phyloP scores from a whole-genome alignment of 1,139 yeast genomes.

The Suhomyces maxii region DNA sequence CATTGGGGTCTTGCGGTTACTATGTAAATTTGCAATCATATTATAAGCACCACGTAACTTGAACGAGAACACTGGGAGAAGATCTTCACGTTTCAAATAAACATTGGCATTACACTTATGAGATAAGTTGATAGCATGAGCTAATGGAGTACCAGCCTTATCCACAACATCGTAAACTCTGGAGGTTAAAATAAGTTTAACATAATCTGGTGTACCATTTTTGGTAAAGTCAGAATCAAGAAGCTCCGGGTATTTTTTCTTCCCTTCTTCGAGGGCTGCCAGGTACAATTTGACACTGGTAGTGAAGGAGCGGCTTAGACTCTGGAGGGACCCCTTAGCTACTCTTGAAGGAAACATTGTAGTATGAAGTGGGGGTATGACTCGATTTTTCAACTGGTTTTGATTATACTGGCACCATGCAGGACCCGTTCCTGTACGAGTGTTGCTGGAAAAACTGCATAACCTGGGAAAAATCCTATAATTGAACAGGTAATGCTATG shows the following conservation, averaged over 20 bases:
- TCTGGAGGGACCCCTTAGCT: neutral
- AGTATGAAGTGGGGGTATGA: neutral
- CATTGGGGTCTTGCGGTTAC: constrained; percentile 55
- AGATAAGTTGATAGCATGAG: constrained; percentile 73
- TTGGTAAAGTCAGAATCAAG: constrained; percentile 50
- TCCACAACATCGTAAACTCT: constrained; percentile 92
- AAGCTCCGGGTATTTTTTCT: constrained; percentile 47
- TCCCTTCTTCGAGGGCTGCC: neutral
- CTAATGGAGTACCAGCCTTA: constrained; percentile 74
- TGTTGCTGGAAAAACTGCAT: no score
- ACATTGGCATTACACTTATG: constrained; percentile 73
- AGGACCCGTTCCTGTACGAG: neutral
- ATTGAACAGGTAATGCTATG: no score
- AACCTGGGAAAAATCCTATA: no score
- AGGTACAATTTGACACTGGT: neutral
- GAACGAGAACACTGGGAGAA: constrained; percentile 92
- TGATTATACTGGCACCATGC: neutral
- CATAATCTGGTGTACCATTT: constrained; percentile 85
- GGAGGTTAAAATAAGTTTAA: constrained; percentile 84
- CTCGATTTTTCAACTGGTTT: neutral
- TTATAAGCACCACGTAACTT: constrained; percentile 97
- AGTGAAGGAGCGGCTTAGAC: neutral
- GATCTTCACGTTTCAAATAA: constrained; percentile 83
- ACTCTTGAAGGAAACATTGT: constrained; percentile 3
- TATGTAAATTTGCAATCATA: constrained; percentile 84